Evolutionary conservation across 306 rosid species (phyloP).

Genomic region (Medicago lupulina): DNA sequence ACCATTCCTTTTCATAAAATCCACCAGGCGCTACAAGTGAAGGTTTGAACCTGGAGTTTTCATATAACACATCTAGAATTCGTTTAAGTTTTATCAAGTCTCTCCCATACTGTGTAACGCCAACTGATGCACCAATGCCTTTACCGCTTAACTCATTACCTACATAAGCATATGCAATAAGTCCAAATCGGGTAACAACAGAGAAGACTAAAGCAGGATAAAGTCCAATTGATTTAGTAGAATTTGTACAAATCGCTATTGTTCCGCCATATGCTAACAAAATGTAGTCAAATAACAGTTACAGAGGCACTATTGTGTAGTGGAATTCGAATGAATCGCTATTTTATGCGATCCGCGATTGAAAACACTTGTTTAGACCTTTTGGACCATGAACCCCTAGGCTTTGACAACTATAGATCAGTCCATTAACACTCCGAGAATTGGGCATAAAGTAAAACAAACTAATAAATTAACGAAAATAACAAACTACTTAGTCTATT

Average conservation of each 20-base stretch:
- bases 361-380: not conserved
- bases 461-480: not conserved
- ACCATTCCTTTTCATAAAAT: slow-evolving; percentile 81
- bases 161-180: slow-evolving; percentile 46
- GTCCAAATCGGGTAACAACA: not conserved
- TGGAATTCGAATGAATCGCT: not conserved
- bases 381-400: not conserved
- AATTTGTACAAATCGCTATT: not conserved
- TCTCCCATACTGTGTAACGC: slow-evolving; percentile 78
- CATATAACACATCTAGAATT: slow-evolving; percentile 59
- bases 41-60: slow-evolving; percentile 61
- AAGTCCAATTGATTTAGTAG: not conserved
- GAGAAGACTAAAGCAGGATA: not conserved
- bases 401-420: not conserved
- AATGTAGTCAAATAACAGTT: not conserved
- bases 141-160: slow-evolving; percentile 93
- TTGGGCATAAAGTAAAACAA: not conserved
- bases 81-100: slow-evolving; percentile 71
- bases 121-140: slow-evolving; percentile 82
- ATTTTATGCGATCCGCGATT: not conserved
- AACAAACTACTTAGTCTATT: not conserved
- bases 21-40: slow-evolving; percentile 91
- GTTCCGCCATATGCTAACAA: not conserved
- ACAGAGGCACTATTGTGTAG: not conserved
- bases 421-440: not conserved